Evolutionary conservation across 176 grass and related monocot genomes (phyloP).

Genomic region (Aegilops tauschii): DNA sequence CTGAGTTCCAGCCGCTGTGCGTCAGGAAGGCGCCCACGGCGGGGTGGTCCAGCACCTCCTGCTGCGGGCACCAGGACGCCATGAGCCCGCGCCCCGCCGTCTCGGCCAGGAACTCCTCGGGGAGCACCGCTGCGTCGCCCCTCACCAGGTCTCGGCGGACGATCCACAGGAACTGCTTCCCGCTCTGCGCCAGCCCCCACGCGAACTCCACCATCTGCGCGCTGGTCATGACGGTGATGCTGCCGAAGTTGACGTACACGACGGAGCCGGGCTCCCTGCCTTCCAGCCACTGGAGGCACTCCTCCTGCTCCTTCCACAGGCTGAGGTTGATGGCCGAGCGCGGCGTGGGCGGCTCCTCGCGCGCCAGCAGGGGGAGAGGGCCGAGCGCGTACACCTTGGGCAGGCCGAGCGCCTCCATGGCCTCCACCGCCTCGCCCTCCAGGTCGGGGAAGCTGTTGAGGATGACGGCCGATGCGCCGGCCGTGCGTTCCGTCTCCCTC

Average conservation of each 20-base stretch:
- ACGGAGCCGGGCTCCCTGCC: conserved; percentile 34
- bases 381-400: too few species aligned
- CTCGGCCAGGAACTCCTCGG: not conserved
- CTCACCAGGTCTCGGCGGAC: conserved; percentile 52
- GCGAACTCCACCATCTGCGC: conserved; percentile 61
- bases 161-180: conserved; percentile 60
- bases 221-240: conserved; percentile 57
- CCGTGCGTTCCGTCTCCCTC: too few species aligned
- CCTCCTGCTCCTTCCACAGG: conserved; percentile 65
- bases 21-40: not conserved
- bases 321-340: conserved; percentile 25
- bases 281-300: conserved; percentile 53
- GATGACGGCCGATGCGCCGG: too few species aligned
- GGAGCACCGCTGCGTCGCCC: conserved; percentile 44
- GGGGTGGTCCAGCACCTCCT: not conserved
- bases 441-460: too few species aligned
- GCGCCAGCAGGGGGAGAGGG: too few species aligned
- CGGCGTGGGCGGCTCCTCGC: conserved; percentile 21
- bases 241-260: conserved; percentile 84
- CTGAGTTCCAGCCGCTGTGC: not conserved
- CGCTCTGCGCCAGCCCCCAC: conserved; percentile 63
- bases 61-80: not conserved
- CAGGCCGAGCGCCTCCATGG: too few species aligned
- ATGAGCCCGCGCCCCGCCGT: not conserved
- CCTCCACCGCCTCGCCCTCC: too few species aligned